Conservation (phyloP, 169 alveolate genomes). For the Plasmodium billcollinsi region DNA sequence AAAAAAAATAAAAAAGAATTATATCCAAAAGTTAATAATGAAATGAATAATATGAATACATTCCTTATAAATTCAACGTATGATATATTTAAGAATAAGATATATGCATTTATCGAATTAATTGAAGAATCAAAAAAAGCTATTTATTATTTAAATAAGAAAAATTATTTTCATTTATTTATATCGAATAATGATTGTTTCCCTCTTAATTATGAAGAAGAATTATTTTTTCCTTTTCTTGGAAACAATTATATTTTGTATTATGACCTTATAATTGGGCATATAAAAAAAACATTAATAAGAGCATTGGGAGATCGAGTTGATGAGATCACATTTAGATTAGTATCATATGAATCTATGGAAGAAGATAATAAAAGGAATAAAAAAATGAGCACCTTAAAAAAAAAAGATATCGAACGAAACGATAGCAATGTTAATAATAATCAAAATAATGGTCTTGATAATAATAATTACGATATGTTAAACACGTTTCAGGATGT, state of each 20-base stretch:
- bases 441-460: neutral
- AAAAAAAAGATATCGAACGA: neutral
- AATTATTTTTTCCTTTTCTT: constrained; percentile 26
- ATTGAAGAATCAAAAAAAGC: constrained; percentile 59
- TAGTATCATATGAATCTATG: constrained; percentile 1
- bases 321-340: constrained; percentile 17
- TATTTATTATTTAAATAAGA: neutral
- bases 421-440: neutral
- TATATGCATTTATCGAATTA: constrained; percentile 5
- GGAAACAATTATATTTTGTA: constrained; percentile 9
- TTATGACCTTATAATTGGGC: constrained; percentile 1
- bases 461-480: no score
- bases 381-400: neutral
- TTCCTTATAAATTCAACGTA: constrained; percentile 11
- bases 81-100: constrained; percentile 24
- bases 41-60: neutral
- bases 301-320: constrained; percentile 18
- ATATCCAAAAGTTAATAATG: neutral
- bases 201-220: constrained; percentile 38
- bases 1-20: neutral
- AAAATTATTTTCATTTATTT: constrained; percentile 15
- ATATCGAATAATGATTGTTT: constrained; percentile 12
- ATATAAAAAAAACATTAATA: constrained; percentile 9
- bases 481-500: constrained; percentile 5
- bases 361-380: neutral